Evolutionary conservation across 2,329 filamentous ascomycete species (phyloP), one percentile per base, ranked within the genome.

Genomic region (Lachnellula cervina): DNA sequence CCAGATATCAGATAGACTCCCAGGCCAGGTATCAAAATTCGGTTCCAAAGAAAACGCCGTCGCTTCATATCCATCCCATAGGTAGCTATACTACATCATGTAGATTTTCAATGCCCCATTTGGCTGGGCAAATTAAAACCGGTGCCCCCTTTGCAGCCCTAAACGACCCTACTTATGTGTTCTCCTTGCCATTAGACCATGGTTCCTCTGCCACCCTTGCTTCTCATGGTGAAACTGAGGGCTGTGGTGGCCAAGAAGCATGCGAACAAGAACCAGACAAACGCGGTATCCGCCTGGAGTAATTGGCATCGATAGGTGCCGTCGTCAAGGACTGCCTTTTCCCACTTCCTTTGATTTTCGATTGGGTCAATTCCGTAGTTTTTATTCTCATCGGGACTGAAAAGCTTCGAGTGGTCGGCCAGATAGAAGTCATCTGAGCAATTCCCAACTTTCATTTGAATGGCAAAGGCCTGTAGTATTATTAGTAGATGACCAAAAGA

Each of bases 191-290:
- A 17, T 51, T 48, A 64, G 23, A 64, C 61, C 7, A 63, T 58
- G 2, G 35, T 42, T 28, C 19, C 17, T 5, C 14, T 21, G 13
- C 57, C 55, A 44, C 63, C 54, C 42, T 55, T 61, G 5, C 51
- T 45, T 38, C 8, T 32, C 28, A 32, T 32, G 9, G 52, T 58
- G 46, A 65, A 59, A 5, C 45, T 34, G 6, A 64, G 55, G 7
- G 28, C 55, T 7, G 59, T 7, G 11, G 64, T 66, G 1, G 50
- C 55, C 3, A 55, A 19, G 34, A 65, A 63, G 21, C 40, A 47
- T 19, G 51, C 60, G 32, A 63, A 61, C 34, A 59, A 25, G 46
- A 66, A 56, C 64, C 64, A 66, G n/a, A 67, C 11, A 37, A 67
- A 60, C 0, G 62, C 64, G 3, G 64, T 64, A 7, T 62, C 54